Conservation (phyloP, 192 early-diverging fungal genomes). For the Glomus cerebriforme region DNA sequence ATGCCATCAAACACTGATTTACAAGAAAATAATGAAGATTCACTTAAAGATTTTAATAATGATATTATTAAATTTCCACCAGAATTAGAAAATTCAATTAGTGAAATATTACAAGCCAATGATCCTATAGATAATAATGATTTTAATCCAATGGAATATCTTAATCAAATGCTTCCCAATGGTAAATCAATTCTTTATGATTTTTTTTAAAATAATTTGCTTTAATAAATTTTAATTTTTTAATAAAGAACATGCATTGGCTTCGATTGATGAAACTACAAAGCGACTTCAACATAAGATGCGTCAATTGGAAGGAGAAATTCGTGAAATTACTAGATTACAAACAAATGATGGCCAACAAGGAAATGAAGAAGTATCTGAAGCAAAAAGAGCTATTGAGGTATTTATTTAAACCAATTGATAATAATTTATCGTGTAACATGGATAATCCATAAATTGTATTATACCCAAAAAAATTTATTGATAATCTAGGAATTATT, state of each 20-base stretch:
- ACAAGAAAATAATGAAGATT: not conserved
- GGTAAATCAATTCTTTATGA: slow-evolving; percentile 42
- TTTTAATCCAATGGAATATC: slow-evolving; percentile 74
- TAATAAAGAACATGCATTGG: slow-evolving; percentile 62
- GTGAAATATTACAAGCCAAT: slow-evolving; percentile 54
- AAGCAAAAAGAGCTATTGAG: slow-evolving; percentile 74
- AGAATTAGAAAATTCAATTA: slow-evolving; percentile 59
- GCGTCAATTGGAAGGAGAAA: slow-evolving; percentile 60
- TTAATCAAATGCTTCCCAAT: slow-evolving; percentile 81
- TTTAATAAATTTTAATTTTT: not conserved
- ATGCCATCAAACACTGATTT: not conserved
- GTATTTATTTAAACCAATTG: slow-evolving; percentile 39
- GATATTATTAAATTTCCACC: slow-evolving; percentile 46
- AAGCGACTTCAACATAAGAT: slow-evolving; percentile 63
- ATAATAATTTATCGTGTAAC: not conserved
- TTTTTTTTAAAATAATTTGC: not conserved
- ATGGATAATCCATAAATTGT: not conserved
- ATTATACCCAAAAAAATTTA: not conserved
- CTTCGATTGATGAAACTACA: slow-evolving; percentile 65
- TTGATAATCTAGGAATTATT: slow-evolving; percentile 64
- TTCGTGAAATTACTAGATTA: slow-evolving; percentile 68
- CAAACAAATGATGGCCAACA: slow-evolving; percentile 66
- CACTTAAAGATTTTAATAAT: not conserved
- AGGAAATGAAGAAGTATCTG: slow-evolving; percentile 65
- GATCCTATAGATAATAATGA: slow-evolving; percentile 69